Base-by-base conservation (phyloP, 805 yeast species). In the Blastobotrys terrestris region DNA sequence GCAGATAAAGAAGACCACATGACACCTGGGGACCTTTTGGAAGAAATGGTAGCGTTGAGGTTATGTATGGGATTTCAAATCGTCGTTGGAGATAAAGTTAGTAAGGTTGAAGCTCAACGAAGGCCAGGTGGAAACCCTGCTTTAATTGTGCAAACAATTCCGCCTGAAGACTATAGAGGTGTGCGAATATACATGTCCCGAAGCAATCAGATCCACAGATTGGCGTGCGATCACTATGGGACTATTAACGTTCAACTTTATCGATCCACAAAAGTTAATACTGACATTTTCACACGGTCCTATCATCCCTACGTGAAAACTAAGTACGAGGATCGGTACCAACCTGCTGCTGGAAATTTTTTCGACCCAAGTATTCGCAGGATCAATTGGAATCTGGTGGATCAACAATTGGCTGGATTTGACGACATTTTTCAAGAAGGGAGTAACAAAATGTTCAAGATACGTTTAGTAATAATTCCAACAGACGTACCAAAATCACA, bases 361-460 rank as follows among this genome's bases (percentile, higher is more conserved):
- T 69, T 79, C 16, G 75, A 75, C 14, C 77, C 76, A 0, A 60
- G 63, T 4, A 47, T 63, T n/a, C 61, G 64, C 15, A 55, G 58
- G 13, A 78, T 81, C 56, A 90, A 91, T 56, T 94, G 99, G 99
- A 91, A 91, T 60, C 85, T 83, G 56, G 75, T 91, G 59, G 99
- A 94, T 70, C 97, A 89, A 63, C 79, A 80, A 20, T 67, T 91
- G n/a, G 96, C 97, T 0, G 99, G 99, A 2, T 87, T 84, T 64
- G 90, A 85, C 26, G 96, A 89, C 58, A 79, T 81, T 1, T 70
- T 80, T 52, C 57, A 65, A 5, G 80, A 81, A 11, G 80, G 76
- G 15, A 77, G 76, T 8, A 73, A 75, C 53, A 44, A 43, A 15
- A 15, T 49, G 41, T 58, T 85, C 81, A 75, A 85, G 58, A 78